Percentiles rank a stretch among this genome's conserved stretches.
phyloP scores from a whole-genome alignment of 1,139 yeast species.

The Suhomyces yuchorum region DNA sequence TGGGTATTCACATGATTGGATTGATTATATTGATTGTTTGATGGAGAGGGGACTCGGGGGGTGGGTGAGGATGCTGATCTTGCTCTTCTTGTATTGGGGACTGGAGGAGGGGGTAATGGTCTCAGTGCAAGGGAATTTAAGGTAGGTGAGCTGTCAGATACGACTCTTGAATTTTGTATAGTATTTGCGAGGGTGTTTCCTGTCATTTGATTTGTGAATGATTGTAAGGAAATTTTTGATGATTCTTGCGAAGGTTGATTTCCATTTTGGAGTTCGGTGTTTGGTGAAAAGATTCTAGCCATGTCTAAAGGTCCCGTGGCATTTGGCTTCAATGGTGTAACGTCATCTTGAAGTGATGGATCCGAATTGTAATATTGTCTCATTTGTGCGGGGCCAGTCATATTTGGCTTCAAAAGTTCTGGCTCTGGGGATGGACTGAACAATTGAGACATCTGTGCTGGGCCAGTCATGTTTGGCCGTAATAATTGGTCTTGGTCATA shows the following conservation, averaged over 20 bases:
- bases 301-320: constrained; percentile 43
- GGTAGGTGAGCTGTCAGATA: constrained; percentile 24
- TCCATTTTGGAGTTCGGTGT: constrained; percentile 3
- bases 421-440: constrained; percentile 29
- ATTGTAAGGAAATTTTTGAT: constrained; percentile 39
- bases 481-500: constrained; percentile 28
- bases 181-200: constrained; percentile 46
- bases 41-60: constrained; percentile 29
- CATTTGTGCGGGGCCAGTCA: constrained; percentile 34
- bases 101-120: constrained; percentile 45
- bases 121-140: constrained; percentile 15
- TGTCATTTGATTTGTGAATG: constrained; percentile 50
- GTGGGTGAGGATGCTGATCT: constrained; percentile 50
- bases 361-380: constrained; percentile 16
- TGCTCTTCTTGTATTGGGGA: constrained; percentile 37
- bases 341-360: constrained; percentile 10
- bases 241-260: constrained; percentile 28
- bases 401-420: constrained; percentile 26
- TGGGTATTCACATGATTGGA: constrained; percentile 10
- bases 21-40: constrained; percentile 15
- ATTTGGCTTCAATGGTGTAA: constrained; percentile 34
- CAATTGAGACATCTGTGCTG: constrained; percentile 47
- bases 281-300: constrained; percentile 36
- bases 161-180: constrained; percentile 31
- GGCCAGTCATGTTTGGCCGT: constrained; percentile 57